Percentiles rank a stretch among this genome's conserved stretches.
These are phyloP conservation scores for Bromus sterilis DNA, from an alignment of 176 grass and related monocot species.

Conservation along the genomic window DNA sequence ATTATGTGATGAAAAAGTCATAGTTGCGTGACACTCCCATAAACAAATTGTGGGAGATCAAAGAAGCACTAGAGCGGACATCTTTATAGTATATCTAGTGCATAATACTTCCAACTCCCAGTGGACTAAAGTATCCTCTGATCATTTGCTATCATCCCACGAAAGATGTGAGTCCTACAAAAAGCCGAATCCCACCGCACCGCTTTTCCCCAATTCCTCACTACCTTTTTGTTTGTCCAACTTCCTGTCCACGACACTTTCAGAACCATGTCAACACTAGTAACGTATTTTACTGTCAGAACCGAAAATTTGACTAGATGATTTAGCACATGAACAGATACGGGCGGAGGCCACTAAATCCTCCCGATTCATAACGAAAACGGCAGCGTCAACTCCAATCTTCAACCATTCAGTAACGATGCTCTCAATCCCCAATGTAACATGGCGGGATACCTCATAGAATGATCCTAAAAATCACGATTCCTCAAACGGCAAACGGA, in stretches of 20 bases:
- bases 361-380: neutral
- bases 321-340: neutral
- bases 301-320: neutral
- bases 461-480: too few relatives aligned
- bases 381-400: neutral
- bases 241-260: slow-evolving; percentile 13
- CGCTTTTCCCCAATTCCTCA: neutral
- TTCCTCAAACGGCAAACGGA: neutral
- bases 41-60: slow-evolving; percentile 16
- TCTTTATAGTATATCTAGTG: neutral
- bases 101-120: slow-evolving; percentile 22
- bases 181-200: slow-evolving; percentile 1
- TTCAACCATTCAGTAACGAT: neutral
- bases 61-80: neutral
- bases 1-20: neutral
- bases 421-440: neutral
- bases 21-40: neutral
- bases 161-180: slow-evolving; percentile 21
- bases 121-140: slow-evolving; percentile 8
- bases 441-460: neutral
- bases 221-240: neutral
- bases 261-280: neutral
- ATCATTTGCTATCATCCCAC: slow-evolving; percentile 17
- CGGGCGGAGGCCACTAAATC: neutral
- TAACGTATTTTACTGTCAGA: neutral